phyloP scores from a whole-genome alignment of 106 monocot species.

The Dendrobium chrysotoxum region DNA sequence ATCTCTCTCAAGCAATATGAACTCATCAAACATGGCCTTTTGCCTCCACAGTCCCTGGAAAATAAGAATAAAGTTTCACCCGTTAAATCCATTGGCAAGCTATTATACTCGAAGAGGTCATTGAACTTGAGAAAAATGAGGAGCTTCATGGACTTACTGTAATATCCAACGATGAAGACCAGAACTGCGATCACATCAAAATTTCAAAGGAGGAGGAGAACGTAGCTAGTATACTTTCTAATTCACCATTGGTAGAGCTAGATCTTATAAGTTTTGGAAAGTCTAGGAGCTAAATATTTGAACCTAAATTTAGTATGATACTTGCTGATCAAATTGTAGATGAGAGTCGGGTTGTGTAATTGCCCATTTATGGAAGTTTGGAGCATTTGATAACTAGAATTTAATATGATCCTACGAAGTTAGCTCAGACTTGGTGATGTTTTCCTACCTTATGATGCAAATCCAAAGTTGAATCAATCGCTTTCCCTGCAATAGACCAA shows the following conservation, averaged over 20 bases:
- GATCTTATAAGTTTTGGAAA: slow-evolving; percentile 47
- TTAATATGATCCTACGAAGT: slow-evolving; percentile 75
- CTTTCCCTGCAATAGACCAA: no score
- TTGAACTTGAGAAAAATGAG: slow-evolving; percentile 71
- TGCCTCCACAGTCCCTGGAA: slow-evolving; percentile 32
- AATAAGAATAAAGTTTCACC: slow-evolving; percentile 8
- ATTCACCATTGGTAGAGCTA: slow-evolving; percentile 32
- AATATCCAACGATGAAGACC: slow-evolving; percentile 26
- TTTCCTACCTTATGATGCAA: no score
- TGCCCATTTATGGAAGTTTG: slow-evolving; percentile 71
- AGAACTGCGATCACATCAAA: slow-evolving; percentile 8
- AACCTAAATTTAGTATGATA: slow-evolving; percentile 65
- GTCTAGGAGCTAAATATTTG: slow-evolving; percentile 29
- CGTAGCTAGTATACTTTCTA: background rate
- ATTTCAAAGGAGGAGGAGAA: slow-evolving; percentile 15
- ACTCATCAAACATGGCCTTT: slow-evolving; percentile 49
- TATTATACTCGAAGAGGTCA: slow-evolving; percentile 62
- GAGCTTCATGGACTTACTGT: slow-evolving; percentile 46
- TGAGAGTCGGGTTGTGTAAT: slow-evolving; percentile 69
- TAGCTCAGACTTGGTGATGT: slow-evolving; percentile 38
- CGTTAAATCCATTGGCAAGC: slow-evolving; percentile 32
- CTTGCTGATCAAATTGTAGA: slow-evolving; percentile 83
- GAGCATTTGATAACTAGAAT: slow-evolving; percentile 58
- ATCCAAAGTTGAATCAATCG: no score
- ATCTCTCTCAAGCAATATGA: slow-evolving; percentile 72